Base-by-base conservation (phyloP, 768 basidiomycete species). In the Leccinum disarticulatum region DNA sequence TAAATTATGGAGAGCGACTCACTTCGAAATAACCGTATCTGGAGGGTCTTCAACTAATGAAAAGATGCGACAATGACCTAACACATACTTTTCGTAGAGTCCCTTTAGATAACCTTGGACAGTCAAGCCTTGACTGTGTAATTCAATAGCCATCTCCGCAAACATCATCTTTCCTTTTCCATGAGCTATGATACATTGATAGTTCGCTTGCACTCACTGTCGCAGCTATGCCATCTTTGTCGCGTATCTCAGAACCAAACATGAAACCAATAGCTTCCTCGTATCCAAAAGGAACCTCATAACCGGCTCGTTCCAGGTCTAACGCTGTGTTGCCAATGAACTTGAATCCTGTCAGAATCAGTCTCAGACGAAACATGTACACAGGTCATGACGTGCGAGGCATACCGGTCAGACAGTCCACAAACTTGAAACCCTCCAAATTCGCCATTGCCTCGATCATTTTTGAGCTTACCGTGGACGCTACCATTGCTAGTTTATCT, bases 261-360 rank as follows among this genome's bases (percentile, higher is more conserved):
- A 94, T 94, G 69, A 84, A 95, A 3, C 93, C 93, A 56, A 95
- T 94, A 1, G 94, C 93, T 74, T 95, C 93, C 68, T 95, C 93
- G 67, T 95, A 95, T 10, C 87, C 91, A 66, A 95, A 94, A 0
- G 82, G 84, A 10, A 88, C 87, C 46, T 87, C 82, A 66, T 82
- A 91, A 2, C 91, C 93, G 41, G 85, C 74, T 47, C 75, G 69
- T 14, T 81, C 86, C 15, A 94, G 80, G 53, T 79, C 75, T 36
- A 92, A 74, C 3, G 88, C 90, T 9, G 86, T 87, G 68, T 95
- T 95, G 8, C 93, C 93, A 53, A 95, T 93, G 68, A 83, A 93
- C 74, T 95, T 95, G 75, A 95, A 95, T 2, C 93, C 93, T 87
- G 66, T 41, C 35, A 11, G 19, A 11, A n/a, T 41, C 43, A 8